Evolutionary conservation across 169 alveolate genomes (phyloP).

Genomic region (Eimeria necatrix): DNA sequence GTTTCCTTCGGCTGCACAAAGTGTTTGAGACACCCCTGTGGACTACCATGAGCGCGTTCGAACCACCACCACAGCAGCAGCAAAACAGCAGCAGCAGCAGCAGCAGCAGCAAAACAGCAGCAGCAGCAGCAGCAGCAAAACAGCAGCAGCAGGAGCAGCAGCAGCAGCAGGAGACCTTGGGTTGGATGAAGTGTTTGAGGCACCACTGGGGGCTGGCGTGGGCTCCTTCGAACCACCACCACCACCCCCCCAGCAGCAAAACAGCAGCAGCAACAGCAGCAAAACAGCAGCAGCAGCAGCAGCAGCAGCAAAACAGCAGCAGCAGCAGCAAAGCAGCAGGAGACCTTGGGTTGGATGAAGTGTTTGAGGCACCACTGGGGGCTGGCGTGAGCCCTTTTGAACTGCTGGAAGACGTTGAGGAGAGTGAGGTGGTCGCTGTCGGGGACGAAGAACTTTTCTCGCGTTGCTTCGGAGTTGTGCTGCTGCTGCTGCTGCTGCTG

Average conservation of each 20-base stretch:
- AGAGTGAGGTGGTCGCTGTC: slow-evolving; percentile 99
- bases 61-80: too few species aligned
- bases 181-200: slow-evolving; percentile 94
- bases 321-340: slow-evolving; percentile 44
- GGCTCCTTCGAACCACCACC: too few species aligned
- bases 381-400: slow-evolving; percentile 95
- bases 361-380: slow-evolving; percentile 96
- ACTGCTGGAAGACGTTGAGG: slow-evolving; percentile 98
- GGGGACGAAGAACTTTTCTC: slow-evolving; percentile 99
- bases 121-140: not conserved
- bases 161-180: too few species aligned
- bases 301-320: not conserved
- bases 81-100: too few species aligned
- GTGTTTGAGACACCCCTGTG: slow-evolving; percentile 95
- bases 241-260: too few species aligned
- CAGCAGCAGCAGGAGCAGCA: too few species aligned
- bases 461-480: slow-evolving; percentile 97
- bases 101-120: not conserved
- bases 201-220: slow-evolving; percentile 96
- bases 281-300: not conserved
- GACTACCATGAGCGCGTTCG: slow-evolving; percentile 94
- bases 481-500: too few species aligned
- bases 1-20: slow-evolving; percentile 95
- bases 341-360: slow-evolving; percentile 95
- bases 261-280: not conserved